Conservation (phyloP, 2,329 filamentous ascomycete genomes). For the Grosmannia clavigera region DNA sequence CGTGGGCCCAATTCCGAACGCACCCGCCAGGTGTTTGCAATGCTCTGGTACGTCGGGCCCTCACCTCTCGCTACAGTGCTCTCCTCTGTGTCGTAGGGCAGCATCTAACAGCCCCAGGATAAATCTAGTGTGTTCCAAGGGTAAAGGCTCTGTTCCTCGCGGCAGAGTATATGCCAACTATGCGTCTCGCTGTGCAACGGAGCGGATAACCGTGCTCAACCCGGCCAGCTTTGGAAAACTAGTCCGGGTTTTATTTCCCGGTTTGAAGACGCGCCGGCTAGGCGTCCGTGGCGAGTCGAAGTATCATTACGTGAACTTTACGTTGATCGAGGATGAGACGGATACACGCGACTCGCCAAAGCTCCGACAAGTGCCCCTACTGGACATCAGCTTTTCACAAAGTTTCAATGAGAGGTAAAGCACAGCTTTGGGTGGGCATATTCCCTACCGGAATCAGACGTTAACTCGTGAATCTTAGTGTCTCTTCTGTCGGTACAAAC, state of each 20-base stretch:
- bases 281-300: constrained; percentile 95
- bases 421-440: not conserved
- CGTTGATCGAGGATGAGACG: constrained; percentile 43
- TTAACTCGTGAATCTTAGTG: not conserved
- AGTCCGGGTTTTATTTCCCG: constrained; percentile 89
- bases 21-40: constrained; percentile 75
- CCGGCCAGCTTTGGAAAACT: constrained; percentile 96
- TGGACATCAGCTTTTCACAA: constrained; percentile 36
- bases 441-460: not conserved
- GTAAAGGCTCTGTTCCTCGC: constrained; percentile 77
- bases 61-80: not conserved
- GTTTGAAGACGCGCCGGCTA: constrained; percentile 80
- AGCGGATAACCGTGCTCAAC: constrained; percentile 89
- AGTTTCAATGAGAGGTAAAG: constrained; percentile 34
- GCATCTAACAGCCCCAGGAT: constrained; percentile 39
- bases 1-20: constrained; percentile 71
- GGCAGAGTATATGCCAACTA: constrained; percentile 94
- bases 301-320: constrained; percentile 79
- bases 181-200: constrained; percentile 80
- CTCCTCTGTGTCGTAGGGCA: not conserved
- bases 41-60: constrained; percentile 61
- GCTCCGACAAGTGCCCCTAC: constrained; percentile 34
- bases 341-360: constrained; percentile 32
- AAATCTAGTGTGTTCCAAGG: constrained; percentile 57
- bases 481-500: not conserved